Base-by-base conservation (phyloP, 164 flowering plant genomes). In the Chimonanthus praecox region DNA sequence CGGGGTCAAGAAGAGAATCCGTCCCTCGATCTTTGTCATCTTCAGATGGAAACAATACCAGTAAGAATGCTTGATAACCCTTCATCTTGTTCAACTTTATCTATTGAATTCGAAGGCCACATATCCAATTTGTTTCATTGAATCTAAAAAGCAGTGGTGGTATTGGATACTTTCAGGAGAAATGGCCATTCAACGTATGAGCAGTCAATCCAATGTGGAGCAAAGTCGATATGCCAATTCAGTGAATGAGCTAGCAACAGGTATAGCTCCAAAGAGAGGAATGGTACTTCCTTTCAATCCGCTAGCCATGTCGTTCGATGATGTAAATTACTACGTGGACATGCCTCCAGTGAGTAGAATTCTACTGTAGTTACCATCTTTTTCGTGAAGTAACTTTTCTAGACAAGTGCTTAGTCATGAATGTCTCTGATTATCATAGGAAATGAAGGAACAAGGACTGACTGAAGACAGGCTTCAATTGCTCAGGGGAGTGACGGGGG, bases 221-320 rank as follows among this genome's bases (percentile, higher is more conserved):
- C 54, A 78, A 45, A 80, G 79, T 70, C 79, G 87, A 75, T 84
- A 80, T 77, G 79, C 76, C 11, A 85, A 86, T 77, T 73, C 85
- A 8, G 13, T 75, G 65, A 80, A 85, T 16, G 93, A 85, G 48
- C 75, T 80, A 7, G 86, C 87, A 3, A 77, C 73, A 33, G 96
- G 88, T 4, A 85, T 89, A 71, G 86, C 88, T 66, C 86, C 95
- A 6, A 90, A 89, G 84, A 88, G 89, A 87, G 99, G 99, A 81
- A 96, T 96, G 98, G 88, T 96, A 78, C 94, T 96, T 67, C 99
- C 99, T 5, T 96, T 96, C 72, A 77, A 83, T 69, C 98, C 97
- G 10, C 86, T 94, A 9, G 87, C 98, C 47, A 96, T 96, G 99
- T 89, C 97, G 18, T 96, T 96, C 49, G 91, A 93, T 60, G 78